Evolutionary conservation across 2,329 filamentous ascomycete species (phyloP), one percentile per base, ranked within the genome.

Genomic region (Chrysoporthe deuterocubensis): DNA sequence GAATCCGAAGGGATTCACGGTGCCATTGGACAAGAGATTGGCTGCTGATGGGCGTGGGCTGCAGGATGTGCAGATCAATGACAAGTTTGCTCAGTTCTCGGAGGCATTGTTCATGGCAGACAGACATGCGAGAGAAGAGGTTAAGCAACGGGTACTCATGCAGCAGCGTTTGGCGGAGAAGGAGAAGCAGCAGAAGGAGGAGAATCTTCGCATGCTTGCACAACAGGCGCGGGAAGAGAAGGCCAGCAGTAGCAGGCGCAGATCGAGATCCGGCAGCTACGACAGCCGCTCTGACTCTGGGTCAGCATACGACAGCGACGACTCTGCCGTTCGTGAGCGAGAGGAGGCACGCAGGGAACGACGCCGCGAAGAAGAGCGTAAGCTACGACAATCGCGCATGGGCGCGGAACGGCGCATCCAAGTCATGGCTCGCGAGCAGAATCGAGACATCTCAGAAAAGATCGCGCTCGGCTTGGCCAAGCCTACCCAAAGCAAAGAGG

Each of bases 1-100:
- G 87, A 99, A 99, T 78, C 93, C 95, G 0, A 98, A 98, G 82
- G 96, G 96, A 74, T 99, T 97, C 76, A 99, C 96, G 0, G 93
- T 99, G 0, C 93, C 96, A 0, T 80, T 99, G 63, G 96, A 99
- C 78, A 99, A 99, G 83, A 90, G 96, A 76, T 82, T 99, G 73
- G 96, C 96, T 21, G 95, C 96, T 9, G 95, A 98, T 78, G 96
- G 96, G 14, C 87, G 96, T 74, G 93, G 93, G 0, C 78, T 99
- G 71, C 94, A 97, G 78, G 96, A 99, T 77, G 89, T 97, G 54
- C 91, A 93, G 7, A 98, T 99, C 81, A 98, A 97, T 80, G 96
- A 99, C 83, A 98, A 97, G 77, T 98, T 99, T 76, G 95, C 95
- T 2, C 93, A 97, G 75, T 96, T 99, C 76, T 92, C 94, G 0